Conservation (phyloP, 139 green algal species). For the Nannochloris sp. region DNA sequence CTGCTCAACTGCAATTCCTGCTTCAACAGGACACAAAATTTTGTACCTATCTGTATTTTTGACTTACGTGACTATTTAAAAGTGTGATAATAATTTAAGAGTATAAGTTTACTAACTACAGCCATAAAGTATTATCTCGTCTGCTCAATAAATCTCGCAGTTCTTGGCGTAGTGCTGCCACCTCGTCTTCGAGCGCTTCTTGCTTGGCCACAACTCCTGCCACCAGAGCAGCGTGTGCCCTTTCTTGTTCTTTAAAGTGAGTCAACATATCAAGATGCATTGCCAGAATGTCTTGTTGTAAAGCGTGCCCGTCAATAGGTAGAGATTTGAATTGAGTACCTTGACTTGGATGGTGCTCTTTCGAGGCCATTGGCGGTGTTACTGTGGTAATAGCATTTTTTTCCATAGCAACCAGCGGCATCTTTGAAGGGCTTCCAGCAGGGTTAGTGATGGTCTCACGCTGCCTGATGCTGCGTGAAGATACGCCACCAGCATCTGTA, state of each 20-base stretch:
- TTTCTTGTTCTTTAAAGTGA: slow-evolving; percentile 29
- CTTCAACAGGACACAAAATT: no score
- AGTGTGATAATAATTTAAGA: not conserved
- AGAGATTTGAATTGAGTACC: not conserved
- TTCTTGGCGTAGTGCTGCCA: slow-evolving; percentile 6
- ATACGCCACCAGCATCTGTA: no score
- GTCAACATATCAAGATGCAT: slow-evolving; percentile 31
- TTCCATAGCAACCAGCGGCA: no score
- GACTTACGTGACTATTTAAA: no score
- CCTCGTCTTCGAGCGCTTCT: slow-evolving; percentile 15
- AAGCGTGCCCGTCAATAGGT: not conserved
- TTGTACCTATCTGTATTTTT: no score
- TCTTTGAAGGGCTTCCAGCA: no score
- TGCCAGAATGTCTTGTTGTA: slow-evolving; percentile 27
- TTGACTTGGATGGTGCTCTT: not conserved
- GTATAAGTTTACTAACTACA: slow-evolving; percentile 2
- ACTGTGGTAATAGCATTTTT: not conserved
- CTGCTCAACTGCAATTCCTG: no score
- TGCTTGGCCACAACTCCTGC: slow-evolving; percentile 10
- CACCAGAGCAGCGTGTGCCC: slow-evolving; percentile 4
- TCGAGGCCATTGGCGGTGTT: not conserved
- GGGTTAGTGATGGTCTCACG: no score
- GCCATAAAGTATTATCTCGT: slow-evolving; percentile 18
- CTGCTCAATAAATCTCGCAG: slow-evolving; percentile 2
- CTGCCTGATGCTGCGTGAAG: no score